Evolutionary conservation across 139 green algal species (phyloP), one percentile per base, ranked within the genome.

Genomic region (Micromonas pusilla): DNA sequence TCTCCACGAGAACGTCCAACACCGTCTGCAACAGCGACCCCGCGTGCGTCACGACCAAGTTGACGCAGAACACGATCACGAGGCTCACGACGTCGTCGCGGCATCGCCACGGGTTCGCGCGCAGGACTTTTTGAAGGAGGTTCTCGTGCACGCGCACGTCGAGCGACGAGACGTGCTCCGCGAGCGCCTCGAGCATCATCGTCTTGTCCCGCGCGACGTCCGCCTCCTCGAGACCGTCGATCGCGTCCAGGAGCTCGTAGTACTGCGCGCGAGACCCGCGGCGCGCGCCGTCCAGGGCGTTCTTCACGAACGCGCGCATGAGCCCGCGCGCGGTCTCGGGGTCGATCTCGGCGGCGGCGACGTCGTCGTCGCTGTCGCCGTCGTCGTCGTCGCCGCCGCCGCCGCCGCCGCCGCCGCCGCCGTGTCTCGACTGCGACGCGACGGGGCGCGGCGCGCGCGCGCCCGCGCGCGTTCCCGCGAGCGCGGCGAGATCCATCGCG

Each of bases 241-340:
- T 62, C 68, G 68, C 68, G 5, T 75, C 68, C 37, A 75, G 53
- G 4, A 75, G 36, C 68, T 75, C 68, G 37, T 75, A 75, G 38
- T 75, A 75, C 9, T 57, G 45, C 68, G 26, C 68, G 5, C 36
- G 23, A 5, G 3, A 36, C 30, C 53, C 68, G 36, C 38, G 21
- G 16, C 66, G 31, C 66, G 30, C 34, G 16, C 66, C 31, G 33
- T 72, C 65, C 28, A 72, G 65, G 4, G 65, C 26, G 65, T 23
- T 52, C 65, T 75, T 75, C 21, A 75, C 68, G 37, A 60, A 75
- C 23, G 23, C 19, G 1, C 37, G 36, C 1, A 75, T 38, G 1
- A 28, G n/a, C 53, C 62, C 20, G 34, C 21, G 30, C 3, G 37
- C 68, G 9, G 20, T 34, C 31, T 70, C 63, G 63, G 28, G 28